Evolutionary conservation across 2,329 filamentous ascomycete species (phyloP).

Genomic region (Emergomyces pasteurianus): DNA sequence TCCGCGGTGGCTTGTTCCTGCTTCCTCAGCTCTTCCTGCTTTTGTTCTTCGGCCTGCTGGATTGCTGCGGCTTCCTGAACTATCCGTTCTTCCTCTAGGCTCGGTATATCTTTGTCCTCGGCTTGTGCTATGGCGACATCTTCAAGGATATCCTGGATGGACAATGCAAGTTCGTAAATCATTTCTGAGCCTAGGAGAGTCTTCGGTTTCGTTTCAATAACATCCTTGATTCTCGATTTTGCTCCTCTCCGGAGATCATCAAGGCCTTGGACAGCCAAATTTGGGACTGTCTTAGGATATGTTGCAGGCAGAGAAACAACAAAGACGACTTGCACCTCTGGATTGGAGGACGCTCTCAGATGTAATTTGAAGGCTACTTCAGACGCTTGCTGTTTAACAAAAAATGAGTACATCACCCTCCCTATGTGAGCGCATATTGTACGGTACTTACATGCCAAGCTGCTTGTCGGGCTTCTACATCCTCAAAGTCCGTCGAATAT

Average conservation of each 20-base stretch:
- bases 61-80: constrained; percentile 60
- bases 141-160: constrained; percentile 61
- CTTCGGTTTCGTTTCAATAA: constrained; percentile 58
- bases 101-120: constrained; percentile 64
- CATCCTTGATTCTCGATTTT: constrained; percentile 55
- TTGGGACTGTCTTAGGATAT: constrained; percentile 73
- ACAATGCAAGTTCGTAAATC: constrained; percentile 50
- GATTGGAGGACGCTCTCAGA: constrained; percentile 61
- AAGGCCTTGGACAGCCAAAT: constrained; percentile 56
- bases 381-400: constrained; percentile 50
- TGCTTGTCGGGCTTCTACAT: constrained; percentile 53
- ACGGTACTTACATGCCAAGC: constrained; percentile 68
- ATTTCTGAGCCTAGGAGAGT: constrained; percentile 52
- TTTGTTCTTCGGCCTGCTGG: constrained; percentile 38
- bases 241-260: constrained; percentile 57
- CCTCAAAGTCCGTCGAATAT: constrained; percentile 77
- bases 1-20: constrained; percentile 31
- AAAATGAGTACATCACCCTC: constrained; percentile 7
- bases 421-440: not conserved
- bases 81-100: constrained; percentile 77
- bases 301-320: constrained; percentile 74
- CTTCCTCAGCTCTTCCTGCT: constrained; percentile 37
- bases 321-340: constrained; percentile 59
- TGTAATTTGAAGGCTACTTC: constrained; percentile 71
- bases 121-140: constrained; percentile 71